These are phyloP conservation scores for Endogone sp. DNA, from an alignment of 192 early-diverging fungal genomes.

Conservation along the genomic window DNA sequence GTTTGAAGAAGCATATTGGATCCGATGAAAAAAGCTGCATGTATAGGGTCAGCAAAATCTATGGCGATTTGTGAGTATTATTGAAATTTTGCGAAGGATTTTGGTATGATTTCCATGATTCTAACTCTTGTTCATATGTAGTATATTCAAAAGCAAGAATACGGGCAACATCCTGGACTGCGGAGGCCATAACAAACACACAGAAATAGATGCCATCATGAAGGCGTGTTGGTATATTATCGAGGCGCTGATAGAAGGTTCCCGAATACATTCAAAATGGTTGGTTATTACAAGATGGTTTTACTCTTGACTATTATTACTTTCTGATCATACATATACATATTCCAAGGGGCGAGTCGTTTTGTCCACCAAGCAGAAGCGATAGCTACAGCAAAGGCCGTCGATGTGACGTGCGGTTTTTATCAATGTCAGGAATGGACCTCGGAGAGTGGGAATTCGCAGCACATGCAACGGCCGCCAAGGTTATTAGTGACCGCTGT, in stretches of 20 bases:
- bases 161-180: constrained; percentile 13
- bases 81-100: constrained; percentile 10
- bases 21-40: constrained; percentile 17
- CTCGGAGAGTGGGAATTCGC: constrained; percentile 18
- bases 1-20: constrained; percentile 5
- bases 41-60: constrained; percentile 16
- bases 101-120: constrained; percentile 7
- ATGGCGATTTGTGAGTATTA: constrained; percentile 15
- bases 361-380: constrained; percentile 10
- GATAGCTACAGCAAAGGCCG: constrained; percentile 12
- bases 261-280: constrained; percentile 16
- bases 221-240: constrained; percentile 20
- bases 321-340: constrained; percentile 12
- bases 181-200: not conserved
- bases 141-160: constrained; percentile 12
- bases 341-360: constrained; percentile 6
- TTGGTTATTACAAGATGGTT: constrained; percentile 14
- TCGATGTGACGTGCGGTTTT: constrained; percentile 14
- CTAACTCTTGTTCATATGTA: constrained; percentile 7
- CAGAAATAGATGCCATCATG: constrained; percentile 18
- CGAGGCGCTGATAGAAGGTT: constrained; percentile 6
- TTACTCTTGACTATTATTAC: constrained; percentile 4
- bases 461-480: not conserved
- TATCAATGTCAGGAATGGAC: constrained; percentile 14
- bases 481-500: constrained; percentile 12